phyloP scores from a whole-genome alignment of 768 basidiomycete genomes.

The Candolleomyces eurysporus region DNA sequence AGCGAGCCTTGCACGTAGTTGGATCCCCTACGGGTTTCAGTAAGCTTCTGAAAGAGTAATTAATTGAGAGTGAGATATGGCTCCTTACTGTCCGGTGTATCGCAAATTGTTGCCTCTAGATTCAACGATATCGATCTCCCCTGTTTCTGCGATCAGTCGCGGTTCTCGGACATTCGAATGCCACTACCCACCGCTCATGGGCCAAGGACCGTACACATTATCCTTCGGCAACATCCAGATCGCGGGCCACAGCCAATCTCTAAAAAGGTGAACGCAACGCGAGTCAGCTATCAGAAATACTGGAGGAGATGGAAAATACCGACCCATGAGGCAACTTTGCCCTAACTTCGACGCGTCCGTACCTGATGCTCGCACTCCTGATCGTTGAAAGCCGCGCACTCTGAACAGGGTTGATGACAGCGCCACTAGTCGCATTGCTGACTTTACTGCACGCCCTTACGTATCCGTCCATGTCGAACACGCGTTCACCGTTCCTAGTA shows the following conservation, averaged over 20 bases:
- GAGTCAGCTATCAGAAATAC: not conserved
- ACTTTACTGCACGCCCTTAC: slow-evolving; percentile 60
- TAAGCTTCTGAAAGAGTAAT: not conserved
- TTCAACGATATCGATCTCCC: slow-evolving; percentile 79
- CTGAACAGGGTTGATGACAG: slow-evolving; percentile 80
- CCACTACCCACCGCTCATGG: slow-evolving; percentile 43
- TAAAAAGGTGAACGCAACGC: slow-evolving; percentile 14
- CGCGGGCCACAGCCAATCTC: slow-evolving; percentile 75
- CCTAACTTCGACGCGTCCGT: slow-evolving; percentile 72
- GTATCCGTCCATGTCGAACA: slow-evolving; percentile 41
- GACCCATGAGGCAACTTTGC: slow-evolving; percentile 79
- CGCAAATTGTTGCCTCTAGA: slow-evolving; percentile 57
- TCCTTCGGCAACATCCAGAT: slow-evolving; percentile 79
- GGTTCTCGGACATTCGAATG: not conserved
- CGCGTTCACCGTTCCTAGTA: slow-evolving; percentile 25
- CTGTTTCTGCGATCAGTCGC: slow-evolving; percentile 15
- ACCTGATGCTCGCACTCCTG: slow-evolving; percentile 58
- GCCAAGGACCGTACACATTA: slow-evolving; percentile 66
- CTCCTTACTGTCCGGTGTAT: slow-evolving; percentile 51
- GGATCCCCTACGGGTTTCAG: slow-evolving; percentile 40
- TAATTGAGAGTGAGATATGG: slow-evolving; percentile 4
- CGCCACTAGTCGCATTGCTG: slow-evolving; percentile 59
- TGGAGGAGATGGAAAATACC: slow-evolving; percentile 17
- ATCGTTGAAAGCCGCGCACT: slow-evolving; percentile 75
- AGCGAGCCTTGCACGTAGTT: slow-evolving; percentile 66